Conservation (phyloP, 257 asterid genomes). For the Pogostemon cablin region DNA sequence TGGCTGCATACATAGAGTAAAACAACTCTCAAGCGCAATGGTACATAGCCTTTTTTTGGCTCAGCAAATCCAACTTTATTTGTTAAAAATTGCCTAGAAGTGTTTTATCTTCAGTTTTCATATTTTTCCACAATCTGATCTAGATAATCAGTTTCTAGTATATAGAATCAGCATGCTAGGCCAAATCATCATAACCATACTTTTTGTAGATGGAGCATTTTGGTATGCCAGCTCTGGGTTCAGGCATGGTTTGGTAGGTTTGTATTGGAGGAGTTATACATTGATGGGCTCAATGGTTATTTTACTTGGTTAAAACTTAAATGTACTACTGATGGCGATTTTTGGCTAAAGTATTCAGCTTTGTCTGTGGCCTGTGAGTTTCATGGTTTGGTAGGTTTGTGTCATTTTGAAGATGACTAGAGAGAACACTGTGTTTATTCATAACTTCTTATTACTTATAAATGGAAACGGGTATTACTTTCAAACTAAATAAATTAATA, state of each 20-base stretch:
- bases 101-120: slow-evolving; percentile 15
- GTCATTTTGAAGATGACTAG: neutral
- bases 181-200: neutral
- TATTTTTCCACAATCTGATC: neutral
- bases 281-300: neutral
- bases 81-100: slow-evolving; percentile 2
- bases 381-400: slow-evolving; percentile 1
- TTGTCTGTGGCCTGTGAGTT: slow-evolving; percentile 1
- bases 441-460: neutral
- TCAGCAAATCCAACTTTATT: neutral
- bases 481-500: too few relatives aligned
- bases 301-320: neutral
- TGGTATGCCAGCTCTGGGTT: slow-evolving; percentile 10
- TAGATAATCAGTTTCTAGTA: slow-evolving; percentile 8
- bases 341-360: neutral
- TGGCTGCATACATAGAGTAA: neutral
- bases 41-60: neutral
- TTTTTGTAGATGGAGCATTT: neutral
- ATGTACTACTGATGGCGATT: neutral
- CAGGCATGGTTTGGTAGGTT: neutral
- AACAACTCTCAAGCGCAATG: slow-evolving; percentile 2
- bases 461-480: too few relatives aligned
- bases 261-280: neutral
- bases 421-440: neutral
- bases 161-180: neutral